A percentile compares a stretch with the other conserved stretches of the same genome.
phyloP scores from a whole-genome alignment of 768 basidiomycete species.

The Mycena amicta region DNA sequence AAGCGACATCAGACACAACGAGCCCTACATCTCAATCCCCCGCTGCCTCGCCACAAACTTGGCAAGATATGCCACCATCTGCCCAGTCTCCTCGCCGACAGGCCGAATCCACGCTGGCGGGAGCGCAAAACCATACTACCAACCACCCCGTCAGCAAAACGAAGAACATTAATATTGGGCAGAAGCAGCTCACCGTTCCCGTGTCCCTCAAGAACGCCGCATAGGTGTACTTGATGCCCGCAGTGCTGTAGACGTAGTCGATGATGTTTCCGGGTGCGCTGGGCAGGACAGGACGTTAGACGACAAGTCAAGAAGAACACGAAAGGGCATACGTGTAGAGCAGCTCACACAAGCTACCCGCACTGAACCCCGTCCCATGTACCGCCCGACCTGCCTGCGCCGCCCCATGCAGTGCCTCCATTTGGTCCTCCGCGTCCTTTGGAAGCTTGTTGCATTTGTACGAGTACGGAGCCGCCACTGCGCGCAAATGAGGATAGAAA shows the following conservation, averaged over 20 bases:
- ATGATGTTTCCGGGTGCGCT: constrained; percentile 65
- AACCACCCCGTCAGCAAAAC: constrained; percentile 1
- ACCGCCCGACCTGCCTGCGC: constrained; percentile 53
- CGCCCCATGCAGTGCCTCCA: constrained; percentile 72
- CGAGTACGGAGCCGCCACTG: no score
- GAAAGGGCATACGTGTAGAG: no score
- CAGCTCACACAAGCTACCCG: no score
- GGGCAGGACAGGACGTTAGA: no score
- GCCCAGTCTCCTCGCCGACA: constrained; percentile 74
- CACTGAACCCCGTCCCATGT: constrained; percentile 60
- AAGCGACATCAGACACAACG: no score
- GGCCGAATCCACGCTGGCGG: constrained; percentile 80
- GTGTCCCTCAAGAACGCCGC: constrained; percentile 69
- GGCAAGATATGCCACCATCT: constrained; percentile 69
- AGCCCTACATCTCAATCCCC: constrained; percentile 27
- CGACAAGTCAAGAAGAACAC: no score
- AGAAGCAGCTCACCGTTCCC: constrained; percentile 60
- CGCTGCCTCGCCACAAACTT: no score
- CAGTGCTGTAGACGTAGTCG: constrained; percentile 63
- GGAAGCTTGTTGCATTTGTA: no score
- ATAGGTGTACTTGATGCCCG: constrained; percentile 63
- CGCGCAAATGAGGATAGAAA: constrained; percentile 40
- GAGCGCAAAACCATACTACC: no score
- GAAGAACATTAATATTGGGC: neutral
- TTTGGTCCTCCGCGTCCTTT: constrained; percentile 72